A percentile compares a stretch with the other conserved stretches of the same genome.
These are phyloP conservation scores for Bocquillonia castaneifolia DNA, from an alignment of 441 rosid genomes.

Conservation along the genomic window DNA sequence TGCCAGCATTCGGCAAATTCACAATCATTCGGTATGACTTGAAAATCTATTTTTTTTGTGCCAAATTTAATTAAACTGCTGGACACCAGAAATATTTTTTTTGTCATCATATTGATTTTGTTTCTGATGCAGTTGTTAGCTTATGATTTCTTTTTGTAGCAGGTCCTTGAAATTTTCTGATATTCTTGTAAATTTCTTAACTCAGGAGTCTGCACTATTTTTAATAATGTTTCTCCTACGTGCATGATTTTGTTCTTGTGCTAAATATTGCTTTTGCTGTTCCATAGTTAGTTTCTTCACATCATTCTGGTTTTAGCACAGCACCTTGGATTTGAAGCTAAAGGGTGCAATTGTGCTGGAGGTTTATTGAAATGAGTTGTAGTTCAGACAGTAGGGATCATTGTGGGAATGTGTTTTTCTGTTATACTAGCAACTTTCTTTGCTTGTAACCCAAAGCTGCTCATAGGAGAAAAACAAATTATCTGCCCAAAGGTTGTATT, in stretches of 20 bases:
- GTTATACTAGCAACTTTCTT: neutral
- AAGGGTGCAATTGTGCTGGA: no score
- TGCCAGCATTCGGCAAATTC: slow-evolving; percentile 59
- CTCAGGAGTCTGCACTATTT: no score
- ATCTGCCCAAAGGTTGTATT: slow-evolving; percentile 2
- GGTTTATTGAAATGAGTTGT: no score
- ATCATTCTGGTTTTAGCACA: no score
- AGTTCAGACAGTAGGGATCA: no score
- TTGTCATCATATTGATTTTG: no score
- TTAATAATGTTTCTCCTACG: no score
- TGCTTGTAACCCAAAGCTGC: neutral
- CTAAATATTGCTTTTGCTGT: no score
- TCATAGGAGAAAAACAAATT: slow-evolving; percentile 3
- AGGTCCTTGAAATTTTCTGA: neutral
- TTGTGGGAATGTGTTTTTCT: neutral
- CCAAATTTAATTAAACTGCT: neutral
- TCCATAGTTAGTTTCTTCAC: no score
- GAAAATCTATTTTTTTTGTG: neutral
- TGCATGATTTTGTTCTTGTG: no score
- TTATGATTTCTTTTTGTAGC: neutral
- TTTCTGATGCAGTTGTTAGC: neutral
- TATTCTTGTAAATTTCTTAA: neutral
- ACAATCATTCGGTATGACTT: slow-evolving; percentile 60
- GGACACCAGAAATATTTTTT: no score
- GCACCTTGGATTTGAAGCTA: no score